phyloP scores from a whole-genome alignment of 345 rosid species.

The Citrus reticulata region DNA sequence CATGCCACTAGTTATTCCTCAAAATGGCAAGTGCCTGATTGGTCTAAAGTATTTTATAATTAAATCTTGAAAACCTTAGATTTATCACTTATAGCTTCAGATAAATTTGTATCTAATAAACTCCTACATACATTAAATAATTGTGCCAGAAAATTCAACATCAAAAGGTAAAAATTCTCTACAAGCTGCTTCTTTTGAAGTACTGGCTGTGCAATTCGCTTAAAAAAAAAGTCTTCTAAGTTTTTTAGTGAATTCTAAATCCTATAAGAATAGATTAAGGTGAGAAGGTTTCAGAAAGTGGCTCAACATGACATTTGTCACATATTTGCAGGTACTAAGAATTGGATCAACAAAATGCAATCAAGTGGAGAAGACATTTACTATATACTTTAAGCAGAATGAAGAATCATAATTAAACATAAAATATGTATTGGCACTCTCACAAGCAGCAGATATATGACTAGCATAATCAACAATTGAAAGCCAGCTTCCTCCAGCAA shows the following conservation, averaged over 20 bases:
- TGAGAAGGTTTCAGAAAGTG: not conserved
- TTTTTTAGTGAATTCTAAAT: not conserved
- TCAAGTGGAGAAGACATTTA: not conserved
- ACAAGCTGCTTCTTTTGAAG: not conserved
- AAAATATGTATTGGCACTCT: not conserved
- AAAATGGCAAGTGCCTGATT: not conserved
- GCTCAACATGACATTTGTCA: not conserved
- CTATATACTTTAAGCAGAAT: not conserved
- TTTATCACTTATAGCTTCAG: not conserved
- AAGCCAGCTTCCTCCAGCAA: constrained; percentile 5
- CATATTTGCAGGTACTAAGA: not conserved
- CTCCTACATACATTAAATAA: not conserved
- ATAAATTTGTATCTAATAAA: not conserved
- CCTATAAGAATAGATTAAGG: not conserved
- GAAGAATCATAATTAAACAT: not conserved
- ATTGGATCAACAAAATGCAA: not conserved
- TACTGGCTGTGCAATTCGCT: not conserved
- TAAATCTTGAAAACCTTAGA: not conserved
- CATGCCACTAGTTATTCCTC: not conserved
- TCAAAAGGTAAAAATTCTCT: not conserved
- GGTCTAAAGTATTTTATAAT: not conserved
- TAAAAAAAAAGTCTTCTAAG: not conserved
- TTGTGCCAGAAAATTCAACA: not conserved
- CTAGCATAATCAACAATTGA: not conserved
- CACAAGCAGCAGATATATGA: not conserved